Evolutionary conservation across 2,329 filamentous ascomycete genomes (phyloP), one percentile per base, ranked within the genome.

Genomic region (Alternaria sp.): DNA sequence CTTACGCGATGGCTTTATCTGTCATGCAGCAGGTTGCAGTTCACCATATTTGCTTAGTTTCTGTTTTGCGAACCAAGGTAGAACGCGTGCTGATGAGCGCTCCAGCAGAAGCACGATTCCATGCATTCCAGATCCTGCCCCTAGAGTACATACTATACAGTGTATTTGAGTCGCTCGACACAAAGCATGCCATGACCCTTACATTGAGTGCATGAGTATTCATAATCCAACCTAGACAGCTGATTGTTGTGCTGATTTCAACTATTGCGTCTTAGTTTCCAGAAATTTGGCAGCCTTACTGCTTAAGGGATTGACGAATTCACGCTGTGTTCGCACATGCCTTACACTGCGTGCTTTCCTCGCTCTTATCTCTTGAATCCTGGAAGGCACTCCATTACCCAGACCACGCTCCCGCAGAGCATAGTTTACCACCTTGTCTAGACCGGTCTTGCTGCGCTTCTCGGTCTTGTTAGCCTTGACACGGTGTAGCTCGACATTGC

Each of bases 391-490:
- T n/a, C 41, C 52, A 38, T 7, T 50, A 6, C 43, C 48, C 4
- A 70, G 48, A 4, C 70, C 64, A 22, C 69, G 65, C 54, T 72
- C 69, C 60, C 61, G 65, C 18, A 94, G 82, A 79, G 92, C 90
- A 72, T 89, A 82, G 77, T 91, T 86, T 72, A 94, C 92, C 51
- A 93, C 78, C 86, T 95, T 95, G 87, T 90, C 92, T 71, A 92
- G 84, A 28, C 93, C 93, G 43, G 92, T 76, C 50, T 86, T 84
- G 69, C 86, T 87, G 79, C 94, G 91, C 76, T 87, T 88, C 76
- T 94, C 87, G 34, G 91, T 87, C 10, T 88, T 86, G 8, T 89
- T 93, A 61, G 92, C 82, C 70, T 89, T 89, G 66, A 85, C 85
- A 27, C 80, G 76, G 68, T 86, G 86, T 22, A 97, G 81, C 68